Conservation (phyloP, 345 rosid genomes). For the Ceriops tagal region DNA sequence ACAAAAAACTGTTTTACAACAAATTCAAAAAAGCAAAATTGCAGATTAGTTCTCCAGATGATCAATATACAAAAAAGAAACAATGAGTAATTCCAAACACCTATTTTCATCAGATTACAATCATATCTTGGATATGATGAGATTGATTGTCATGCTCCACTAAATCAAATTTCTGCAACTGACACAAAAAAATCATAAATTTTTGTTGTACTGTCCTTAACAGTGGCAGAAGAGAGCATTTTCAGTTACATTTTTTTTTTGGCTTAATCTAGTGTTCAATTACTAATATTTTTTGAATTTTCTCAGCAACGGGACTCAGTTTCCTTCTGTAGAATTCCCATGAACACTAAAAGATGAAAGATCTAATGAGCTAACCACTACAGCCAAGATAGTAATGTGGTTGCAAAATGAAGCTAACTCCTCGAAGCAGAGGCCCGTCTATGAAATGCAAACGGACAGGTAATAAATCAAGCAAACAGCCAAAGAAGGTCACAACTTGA, state of each 20-base stretch:
- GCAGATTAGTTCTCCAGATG: background rate
- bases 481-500: conserved; percentile 8
- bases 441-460: background rate
- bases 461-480: background rate
- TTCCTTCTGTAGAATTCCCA: background rate
- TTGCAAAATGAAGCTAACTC: background rate
- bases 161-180: too few relatives aligned
- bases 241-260: too few relatives aligned
- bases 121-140: background rate
- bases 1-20: background rate
- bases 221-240: too few relatives aligned
- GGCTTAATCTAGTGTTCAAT: too few relatives aligned
- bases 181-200: too few relatives aligned
- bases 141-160: background rate
- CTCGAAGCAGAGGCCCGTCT: background rate
- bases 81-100: background rate
- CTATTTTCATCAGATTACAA: background rate
- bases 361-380: background rate
- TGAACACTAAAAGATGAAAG: background rate
- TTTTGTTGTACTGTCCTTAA: too few relatives aligned
- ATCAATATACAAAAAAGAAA: background rate
- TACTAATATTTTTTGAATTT: background rate
- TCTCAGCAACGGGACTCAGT: conserved; percentile 9
- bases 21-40: background rate
- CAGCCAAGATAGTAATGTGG: too few relatives aligned